Evolutionary conservation across 768 basidiomycete genomes (phyloP), one percentile per base, ranked within the genome.

Genomic region (Lactarius vividus): DNA sequence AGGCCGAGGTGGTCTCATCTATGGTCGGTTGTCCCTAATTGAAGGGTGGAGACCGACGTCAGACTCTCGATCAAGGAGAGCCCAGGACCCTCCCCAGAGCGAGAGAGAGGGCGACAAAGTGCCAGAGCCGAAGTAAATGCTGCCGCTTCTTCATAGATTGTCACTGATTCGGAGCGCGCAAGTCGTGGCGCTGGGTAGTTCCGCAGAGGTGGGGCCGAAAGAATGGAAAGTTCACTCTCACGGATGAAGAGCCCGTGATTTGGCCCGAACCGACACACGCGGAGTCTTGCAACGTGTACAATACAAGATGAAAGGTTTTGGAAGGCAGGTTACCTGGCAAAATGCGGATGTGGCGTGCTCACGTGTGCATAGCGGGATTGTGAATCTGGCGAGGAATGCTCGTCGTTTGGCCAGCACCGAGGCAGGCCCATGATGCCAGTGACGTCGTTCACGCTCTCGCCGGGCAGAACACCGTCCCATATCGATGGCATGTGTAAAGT

Each of bases 311-410:
- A 67, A 63, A 67, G 46, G 57, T 42, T 66, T 66, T 62, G 65
- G 65, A 57, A 66, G 49, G 65, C 61, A 55, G 40, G 52, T 67
- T 59, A 54, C 66, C 66, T 63, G 66, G 66, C 61, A 59, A 59
- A 67, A 67, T 59, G 66, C 66, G 66, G 61, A 63, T 67, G 66
- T 67, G 66, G 66, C 66, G 66, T 67, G 66, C 66, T 67, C 66
- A 67, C 66, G 66, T 67, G 66, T 67, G 28, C 52, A 67, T 63
- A 55, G 57, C 66, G 57, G 49, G 62, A 54, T 62, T 63, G 66
- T 67, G 66, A 67, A 67, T 67, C 66, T 63, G 66, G 66, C 40
- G 66, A 67, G 66, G 66, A 67, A 67, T 63, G 59, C 66, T 67
- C 62, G 57, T 67, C 66, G 66, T 67, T 62, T 67, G 66, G 66